Conservation (phyloP, 176 grass and related monocot species). For the Lolium multiflorum region DNA sequence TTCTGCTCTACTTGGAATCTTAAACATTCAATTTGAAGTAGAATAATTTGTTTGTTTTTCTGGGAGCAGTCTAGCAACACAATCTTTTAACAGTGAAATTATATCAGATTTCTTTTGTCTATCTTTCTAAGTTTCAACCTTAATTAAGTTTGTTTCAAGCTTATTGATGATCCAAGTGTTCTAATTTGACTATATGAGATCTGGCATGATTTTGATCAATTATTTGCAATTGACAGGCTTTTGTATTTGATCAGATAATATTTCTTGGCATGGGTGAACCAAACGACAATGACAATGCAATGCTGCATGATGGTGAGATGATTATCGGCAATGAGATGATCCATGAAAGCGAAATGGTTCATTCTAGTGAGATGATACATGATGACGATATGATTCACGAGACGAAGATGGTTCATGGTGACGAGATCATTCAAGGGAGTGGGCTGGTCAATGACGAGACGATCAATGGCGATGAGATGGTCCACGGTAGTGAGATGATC, state of each 20-base stretch:
- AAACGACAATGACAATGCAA: slow-evolving; percentile 2
- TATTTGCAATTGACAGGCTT: slow-evolving; percentile 8
- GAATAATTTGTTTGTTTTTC: neutral
- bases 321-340: neutral
- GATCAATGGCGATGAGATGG: neutral
- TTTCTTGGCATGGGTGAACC: slow-evolving; percentile 35
- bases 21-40: neutral
- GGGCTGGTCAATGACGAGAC: neutral
- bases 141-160: neutral
- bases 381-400: neutral
- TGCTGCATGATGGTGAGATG: slow-evolving; percentile 19
- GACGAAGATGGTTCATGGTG: slow-evolving; percentile 1
- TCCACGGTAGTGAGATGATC: neutral
- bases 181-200: slow-evolving; percentile 2
- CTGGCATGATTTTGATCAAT: slow-evolving; percentile 14
- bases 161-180: neutral
- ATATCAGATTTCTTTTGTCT: neutral
- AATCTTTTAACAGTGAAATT: neutral
- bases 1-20: neutral
- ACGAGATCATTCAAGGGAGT: neutral
- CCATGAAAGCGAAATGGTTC: neutral
- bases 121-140: neutral
- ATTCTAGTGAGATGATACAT: slow-evolving; percentile 27
- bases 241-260: neutral
- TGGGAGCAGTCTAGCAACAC: neutral